Conservation (phyloP, 2,329 filamentous ascomycete species). For the Colletotrichum chlorophyti region DNA sequence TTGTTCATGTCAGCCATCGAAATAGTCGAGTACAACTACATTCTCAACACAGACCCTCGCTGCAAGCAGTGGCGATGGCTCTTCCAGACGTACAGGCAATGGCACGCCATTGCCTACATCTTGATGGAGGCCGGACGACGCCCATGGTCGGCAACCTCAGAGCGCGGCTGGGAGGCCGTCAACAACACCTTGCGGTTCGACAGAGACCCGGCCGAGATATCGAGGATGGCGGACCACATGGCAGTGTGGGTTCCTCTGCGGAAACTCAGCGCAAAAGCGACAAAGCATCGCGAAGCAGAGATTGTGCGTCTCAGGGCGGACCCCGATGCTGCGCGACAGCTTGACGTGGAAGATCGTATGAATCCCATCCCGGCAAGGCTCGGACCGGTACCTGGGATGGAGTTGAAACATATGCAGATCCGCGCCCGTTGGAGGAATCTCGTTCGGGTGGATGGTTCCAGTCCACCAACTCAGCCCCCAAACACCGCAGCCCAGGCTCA, state of each 20-base stretch:
- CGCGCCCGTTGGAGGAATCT: conserved; percentile 59
- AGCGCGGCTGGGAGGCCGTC: conserved; percentile 57
- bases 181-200: conserved; percentile 44
- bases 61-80: conserved; percentile 56
- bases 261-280: conserved; percentile 60
- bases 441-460: conserved; percentile 43
- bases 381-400: conserved; percentile 53
- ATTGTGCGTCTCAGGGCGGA: conserved; percentile 55
- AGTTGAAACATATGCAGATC: conserved; percentile 52
- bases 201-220: conserved; percentile 48
- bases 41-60: conserved; percentile 66
- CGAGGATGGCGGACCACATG: conserved; percentile 52
- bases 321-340: conserved; percentile 53
- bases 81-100: conserved; percentile 58
- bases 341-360: conserved; percentile 57
- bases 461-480: conserved; percentile 32
- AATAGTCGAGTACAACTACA: conserved; percentile 72
- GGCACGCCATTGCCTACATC: conserved; percentile 57
- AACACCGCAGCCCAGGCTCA: not conserved
- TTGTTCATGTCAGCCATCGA: conserved; percentile 77
- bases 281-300: conserved; percentile 58
- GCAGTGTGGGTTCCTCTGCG: conserved; percentile 61
- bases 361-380: conserved; percentile 53
- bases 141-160: conserved; percentile 56
- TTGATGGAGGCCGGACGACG: conserved; percentile 54